Conservation (phyloP, 208 protist genomes). For the Leishmania tropica region DNA sequence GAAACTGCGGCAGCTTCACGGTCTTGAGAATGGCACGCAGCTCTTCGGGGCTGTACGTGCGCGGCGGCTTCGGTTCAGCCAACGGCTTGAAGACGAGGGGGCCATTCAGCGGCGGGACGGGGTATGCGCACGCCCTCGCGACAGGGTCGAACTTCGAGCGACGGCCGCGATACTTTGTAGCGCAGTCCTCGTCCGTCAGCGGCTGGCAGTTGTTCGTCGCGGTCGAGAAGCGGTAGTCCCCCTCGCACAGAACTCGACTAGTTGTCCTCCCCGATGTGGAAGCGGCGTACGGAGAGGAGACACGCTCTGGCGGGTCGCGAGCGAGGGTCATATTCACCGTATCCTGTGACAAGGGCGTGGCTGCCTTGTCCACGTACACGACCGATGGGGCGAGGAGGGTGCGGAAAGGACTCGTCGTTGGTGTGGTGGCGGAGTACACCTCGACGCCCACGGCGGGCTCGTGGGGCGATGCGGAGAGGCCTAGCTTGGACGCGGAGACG, state of each 20-base stretch:
- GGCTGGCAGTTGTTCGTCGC: constrained; percentile 16
- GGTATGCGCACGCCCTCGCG: constrained; percentile 6
- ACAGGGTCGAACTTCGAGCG: constrained; percentile 22
- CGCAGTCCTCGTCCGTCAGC: constrained; percentile 24
- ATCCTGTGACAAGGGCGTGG: not conserved
- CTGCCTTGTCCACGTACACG: constrained; percentile 15
- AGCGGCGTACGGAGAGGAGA: constrained; percentile 27
- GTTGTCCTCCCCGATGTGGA: constrained; percentile 11
- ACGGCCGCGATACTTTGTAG: constrained; percentile 26
- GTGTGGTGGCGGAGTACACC: constrained; percentile 18
- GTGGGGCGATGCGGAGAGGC: constrained; percentile 1
- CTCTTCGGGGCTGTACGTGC: constrained; percentile 15
- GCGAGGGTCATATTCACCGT: constrained; percentile 29
- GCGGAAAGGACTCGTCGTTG: constrained; percentile 22
- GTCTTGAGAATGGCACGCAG: constrained; percentile 14
- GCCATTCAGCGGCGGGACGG: constrained; percentile 19
- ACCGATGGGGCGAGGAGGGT: constrained; percentile 19
- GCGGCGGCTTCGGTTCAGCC: constrained; percentile 23
- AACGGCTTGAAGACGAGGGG: constrained; percentile 23
- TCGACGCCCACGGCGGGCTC: constrained; percentile 6
- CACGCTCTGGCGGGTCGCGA: constrained; percentile 15
- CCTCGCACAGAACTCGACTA: constrained; percentile 28
- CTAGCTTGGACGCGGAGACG: constrained; percentile 6
- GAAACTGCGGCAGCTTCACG: constrained; percentile 25
- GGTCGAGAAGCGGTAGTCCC: constrained; percentile 31